Percentiles rank a stretch among this genome's conserved stretches.
These are phyloP conservation scores for Trichoderma brevicompactum DNA, from an alignment of 2,329 filamentous ascomycete genomes.

Conservation along the genomic window DNA sequence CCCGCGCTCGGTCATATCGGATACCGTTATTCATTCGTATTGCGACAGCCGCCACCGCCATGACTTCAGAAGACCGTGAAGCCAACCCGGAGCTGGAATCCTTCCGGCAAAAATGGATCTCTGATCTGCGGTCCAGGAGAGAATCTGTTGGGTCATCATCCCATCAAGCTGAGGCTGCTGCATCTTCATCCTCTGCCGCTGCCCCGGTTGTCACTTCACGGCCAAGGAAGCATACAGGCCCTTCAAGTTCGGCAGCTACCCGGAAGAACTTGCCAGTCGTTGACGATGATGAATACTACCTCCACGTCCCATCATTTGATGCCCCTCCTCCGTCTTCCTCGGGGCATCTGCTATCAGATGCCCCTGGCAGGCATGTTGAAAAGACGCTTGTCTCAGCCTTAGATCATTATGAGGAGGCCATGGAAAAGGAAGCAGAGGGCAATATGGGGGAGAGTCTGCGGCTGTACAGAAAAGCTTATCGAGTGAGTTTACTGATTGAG, in stretches of 20 bases:
- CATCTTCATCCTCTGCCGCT: constrained; percentile 7
- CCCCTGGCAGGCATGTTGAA: constrained; percentile 7
- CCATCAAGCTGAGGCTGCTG: constrained; percentile 11
- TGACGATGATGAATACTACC: constrained; percentile 29
- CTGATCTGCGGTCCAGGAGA: constrained; percentile 66
- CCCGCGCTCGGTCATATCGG: constrained; percentile 29
- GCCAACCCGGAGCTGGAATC: constrained; percentile 76
- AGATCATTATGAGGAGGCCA: constrained; percentile 90
- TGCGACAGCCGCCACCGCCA: constrained; percentile 22
- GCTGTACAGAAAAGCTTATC: constrained; percentile 88
- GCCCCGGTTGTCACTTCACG: constrained; percentile 8
- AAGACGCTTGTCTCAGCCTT: constrained; percentile 65
- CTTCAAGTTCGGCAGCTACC: constrained; percentile 5
- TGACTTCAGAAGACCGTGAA: constrained; percentile 29
- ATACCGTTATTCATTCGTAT: constrained; percentile 10
- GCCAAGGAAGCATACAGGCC: neutral
- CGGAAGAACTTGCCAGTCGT: neutral
- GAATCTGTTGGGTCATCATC: constrained; percentile 7
- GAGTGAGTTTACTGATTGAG: constrained; percentile 53
- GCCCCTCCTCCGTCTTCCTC: constrained; percentile 22
- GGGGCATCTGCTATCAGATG: constrained; percentile 31
- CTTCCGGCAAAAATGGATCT: constrained; percentile 84
- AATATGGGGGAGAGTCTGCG: constrained; percentile 86
- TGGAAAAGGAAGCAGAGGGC: constrained; percentile 83
- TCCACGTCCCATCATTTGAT: constrained; percentile 32